Conservation (phyloP, 2,329 filamentous ascomycete genomes). For the Capronia coronata region DNA sequence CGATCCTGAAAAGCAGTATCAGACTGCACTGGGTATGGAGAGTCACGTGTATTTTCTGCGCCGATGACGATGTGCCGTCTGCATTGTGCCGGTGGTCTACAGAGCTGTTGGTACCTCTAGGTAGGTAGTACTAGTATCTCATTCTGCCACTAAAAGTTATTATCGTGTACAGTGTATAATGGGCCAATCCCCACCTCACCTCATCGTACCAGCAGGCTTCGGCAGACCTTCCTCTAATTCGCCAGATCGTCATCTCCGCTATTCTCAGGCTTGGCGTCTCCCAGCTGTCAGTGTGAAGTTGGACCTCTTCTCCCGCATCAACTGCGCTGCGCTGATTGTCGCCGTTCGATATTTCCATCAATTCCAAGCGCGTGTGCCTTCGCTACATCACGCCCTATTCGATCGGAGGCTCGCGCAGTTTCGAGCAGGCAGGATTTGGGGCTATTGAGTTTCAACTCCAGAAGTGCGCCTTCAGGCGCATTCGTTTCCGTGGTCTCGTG, state of each 20-base stretch:
- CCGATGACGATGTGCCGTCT: too few species aligned
- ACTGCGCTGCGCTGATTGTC: too few species aligned
- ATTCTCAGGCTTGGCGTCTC: conserved; percentile 7
- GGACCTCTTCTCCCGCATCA: background rate
- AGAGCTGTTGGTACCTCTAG: too few species aligned
- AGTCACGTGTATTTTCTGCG: too few species aligned
- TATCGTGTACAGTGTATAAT: too few species aligned
- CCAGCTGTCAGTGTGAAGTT: background rate
- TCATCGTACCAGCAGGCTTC: too few species aligned
- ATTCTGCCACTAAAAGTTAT: too few species aligned
- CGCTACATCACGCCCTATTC: background rate
- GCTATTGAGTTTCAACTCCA: conserved; percentile 6
- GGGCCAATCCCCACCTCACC: too few species aligned
- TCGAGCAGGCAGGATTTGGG: conserved; percentile 8
- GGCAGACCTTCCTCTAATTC: background rate
- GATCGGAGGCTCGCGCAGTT: background rate
- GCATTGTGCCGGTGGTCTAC: too few species aligned
- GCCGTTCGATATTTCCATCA: background rate
- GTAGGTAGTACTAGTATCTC: too few species aligned
- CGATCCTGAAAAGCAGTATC: too few species aligned
- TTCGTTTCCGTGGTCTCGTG: conserved; percentile 17
- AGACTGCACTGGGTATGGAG: too few species aligned
- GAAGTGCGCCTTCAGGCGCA: conserved; percentile 10
- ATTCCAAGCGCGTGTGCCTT: background rate
- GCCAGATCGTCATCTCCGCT: background rate